Percentiles rank a stretch among this genome's conserved stretches.
Conservation (phyloP, 805 yeast species). For the Candida koratica region DNA sequence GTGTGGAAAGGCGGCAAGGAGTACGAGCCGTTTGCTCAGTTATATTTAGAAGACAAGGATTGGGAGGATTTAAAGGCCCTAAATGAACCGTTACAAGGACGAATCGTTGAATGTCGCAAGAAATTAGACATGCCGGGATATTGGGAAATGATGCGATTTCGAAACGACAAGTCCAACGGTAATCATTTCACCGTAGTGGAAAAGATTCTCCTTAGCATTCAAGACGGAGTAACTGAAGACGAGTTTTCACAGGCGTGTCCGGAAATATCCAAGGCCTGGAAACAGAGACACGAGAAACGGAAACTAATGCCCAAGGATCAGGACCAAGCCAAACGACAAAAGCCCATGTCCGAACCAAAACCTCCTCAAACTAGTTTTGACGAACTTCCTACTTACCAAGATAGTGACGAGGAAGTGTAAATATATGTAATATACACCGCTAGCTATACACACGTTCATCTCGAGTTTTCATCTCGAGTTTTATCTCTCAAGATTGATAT, state of each 20-base stretch:
- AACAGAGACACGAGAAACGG: conserved; percentile 47
- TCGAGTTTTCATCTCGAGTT: too few species aligned
- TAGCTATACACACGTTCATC: too few species aligned
- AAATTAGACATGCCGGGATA: conserved; percentile 51
- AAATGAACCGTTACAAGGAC: conserved; percentile 80
- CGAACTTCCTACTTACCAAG: conserved; percentile 40
- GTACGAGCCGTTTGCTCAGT: conserved; percentile 64
- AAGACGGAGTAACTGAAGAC: conserved; percentile 78
- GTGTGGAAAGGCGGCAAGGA: conserved; percentile 73
- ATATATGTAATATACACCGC: background rate
- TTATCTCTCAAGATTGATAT: conserved; percentile 76
- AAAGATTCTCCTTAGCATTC: conserved; percentile 77
- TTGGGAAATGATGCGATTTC: conserved; percentile 83
- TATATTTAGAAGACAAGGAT: conserved; percentile 62
- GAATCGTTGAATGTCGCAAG: conserved; percentile 81
- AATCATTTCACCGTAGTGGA: conserved; percentile 79
- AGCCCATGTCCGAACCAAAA: conserved; percentile 15
- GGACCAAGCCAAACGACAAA: background rate
- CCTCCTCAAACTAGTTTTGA: conserved; percentile 21
- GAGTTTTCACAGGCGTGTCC: conserved; percentile 62
- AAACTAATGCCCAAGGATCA: conserved; percentile 5
- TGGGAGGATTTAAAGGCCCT: conserved; percentile 73
- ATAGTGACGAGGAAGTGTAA: conserved; percentile 29
- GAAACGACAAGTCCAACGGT: conserved; percentile 90
- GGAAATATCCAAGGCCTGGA: conserved; percentile 59